Evolutionary conservation across 1,139 yeast genomes (phyloP).

Genomic region (Suhomyces terraborum): DNA sequence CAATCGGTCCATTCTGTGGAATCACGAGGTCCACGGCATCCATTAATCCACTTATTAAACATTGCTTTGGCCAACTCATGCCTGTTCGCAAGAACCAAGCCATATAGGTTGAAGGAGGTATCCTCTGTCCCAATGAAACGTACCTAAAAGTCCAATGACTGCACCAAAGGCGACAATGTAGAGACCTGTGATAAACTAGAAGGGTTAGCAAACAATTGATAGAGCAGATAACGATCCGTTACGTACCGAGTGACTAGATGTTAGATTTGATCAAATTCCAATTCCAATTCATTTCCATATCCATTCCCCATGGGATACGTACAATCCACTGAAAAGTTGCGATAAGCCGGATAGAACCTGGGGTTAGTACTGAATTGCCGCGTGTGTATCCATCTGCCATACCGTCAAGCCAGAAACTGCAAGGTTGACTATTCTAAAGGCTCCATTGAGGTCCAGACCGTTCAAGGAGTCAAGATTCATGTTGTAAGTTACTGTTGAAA

Average conservation of each 20-base stretch:
- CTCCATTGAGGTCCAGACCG: slow-evolving; percentile 44
- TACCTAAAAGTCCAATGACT: slow-evolving; percentile 56
- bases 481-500: slow-evolving; percentile 3
- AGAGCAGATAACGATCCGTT: background rate
- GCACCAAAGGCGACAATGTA: slow-evolving; percentile 59
- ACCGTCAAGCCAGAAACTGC: slow-evolving; percentile 63
- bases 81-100: no score
- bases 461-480: slow-evolving; percentile 21
- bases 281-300: no score
- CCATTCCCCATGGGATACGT: slow-evolving; percentile 26
- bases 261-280: slow-evolving; percentile 24
- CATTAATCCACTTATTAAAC: no score
- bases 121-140: slow-evolving; percentile 19
- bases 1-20: no score
- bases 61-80: no score
- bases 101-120: background rate
- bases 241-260: slow-evolving; percentile 35
- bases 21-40: no score
- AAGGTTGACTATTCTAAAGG: slow-evolving; percentile 65
- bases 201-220: slow-evolving; percentile 10
- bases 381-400: slow-evolving; percentile 38
- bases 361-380: slow-evolving; percentile 23
- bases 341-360: slow-evolving; percentile 58
- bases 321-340: slow-evolving; percentile 61
- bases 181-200: slow-evolving; percentile 57